Evolutionary conservation across 139 green algal genomes (phyloP).

Genomic region (Gonium pectorale): DNA sequence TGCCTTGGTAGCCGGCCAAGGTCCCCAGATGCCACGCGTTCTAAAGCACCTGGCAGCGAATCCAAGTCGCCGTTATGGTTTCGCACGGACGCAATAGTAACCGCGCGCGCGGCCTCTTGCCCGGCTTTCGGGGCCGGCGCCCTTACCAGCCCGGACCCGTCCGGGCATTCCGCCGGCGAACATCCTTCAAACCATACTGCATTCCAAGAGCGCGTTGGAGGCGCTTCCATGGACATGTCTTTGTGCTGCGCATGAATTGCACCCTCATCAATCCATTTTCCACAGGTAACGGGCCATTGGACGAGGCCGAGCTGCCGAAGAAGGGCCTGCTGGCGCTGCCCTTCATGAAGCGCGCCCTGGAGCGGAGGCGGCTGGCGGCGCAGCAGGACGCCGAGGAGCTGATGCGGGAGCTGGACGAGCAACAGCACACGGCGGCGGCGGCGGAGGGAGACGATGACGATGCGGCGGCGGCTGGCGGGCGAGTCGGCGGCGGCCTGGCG

Average conservation of each 20-base stretch:
- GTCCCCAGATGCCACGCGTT: no score
- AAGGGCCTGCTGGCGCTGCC: slow-evolving; percentile 92
- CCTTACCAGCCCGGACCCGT: neutral
- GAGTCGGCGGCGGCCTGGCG: neutral
- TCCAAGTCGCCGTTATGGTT: slow-evolving; percentile 10
- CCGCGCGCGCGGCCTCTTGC: neutral
- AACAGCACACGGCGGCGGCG: slow-evolving; percentile 18
- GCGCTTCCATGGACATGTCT: no score
- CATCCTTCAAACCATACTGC: neutral
- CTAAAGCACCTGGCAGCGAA: slow-evolving; percentile 35
- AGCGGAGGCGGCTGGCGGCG: slow-evolving; percentile 71
- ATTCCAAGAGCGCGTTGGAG: no score
- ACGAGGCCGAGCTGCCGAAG: slow-evolving; percentile 39
- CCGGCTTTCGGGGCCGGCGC: neutral
- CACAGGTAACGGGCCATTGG: neutral
- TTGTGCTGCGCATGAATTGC: no score
- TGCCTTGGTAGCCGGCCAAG: no score
- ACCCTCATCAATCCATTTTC: no score
- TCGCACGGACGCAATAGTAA: slow-evolving; percentile 25
- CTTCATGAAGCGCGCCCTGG: slow-evolving; percentile 91
- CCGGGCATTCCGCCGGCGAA: neutral
- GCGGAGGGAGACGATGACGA: neutral
- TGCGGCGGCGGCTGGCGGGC: neutral
- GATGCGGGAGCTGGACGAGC: slow-evolving; percentile 50
- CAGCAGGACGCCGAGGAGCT: slow-evolving; percentile 74